phyloP scores from a whole-genome alignment of 495 filamentous ascomycete species.

The Antarctomyces pellizariae region DNA sequence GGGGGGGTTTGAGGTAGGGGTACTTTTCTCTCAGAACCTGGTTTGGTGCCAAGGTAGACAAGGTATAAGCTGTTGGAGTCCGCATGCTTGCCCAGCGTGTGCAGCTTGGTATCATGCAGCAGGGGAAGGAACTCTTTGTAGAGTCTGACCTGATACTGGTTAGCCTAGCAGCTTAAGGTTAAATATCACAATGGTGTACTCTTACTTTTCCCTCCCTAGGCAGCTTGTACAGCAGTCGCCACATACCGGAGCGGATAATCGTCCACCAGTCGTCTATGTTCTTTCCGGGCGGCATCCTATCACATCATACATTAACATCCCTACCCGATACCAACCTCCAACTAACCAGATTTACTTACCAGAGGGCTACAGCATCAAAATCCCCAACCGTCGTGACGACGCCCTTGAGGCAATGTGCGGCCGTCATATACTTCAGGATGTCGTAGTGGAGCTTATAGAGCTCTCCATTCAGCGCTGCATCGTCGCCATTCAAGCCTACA shows the following conservation, averaged over 20 bases:
- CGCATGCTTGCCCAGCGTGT: slow-evolving; percentile 37
- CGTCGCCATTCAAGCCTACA: slow-evolving; percentile 36
- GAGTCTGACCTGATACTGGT: no score
- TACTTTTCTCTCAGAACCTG: slow-evolving; percentile 36
- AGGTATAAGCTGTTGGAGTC: slow-evolving; percentile 44
- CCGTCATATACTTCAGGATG: slow-evolving; percentile 49
- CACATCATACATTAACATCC: no score
- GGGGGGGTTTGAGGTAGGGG: no score
- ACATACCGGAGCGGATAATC: slow-evolving; percentile 45
- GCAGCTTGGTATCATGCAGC: slow-evolving; percentile 45
- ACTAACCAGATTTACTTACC: slow-evolving; percentile 26
- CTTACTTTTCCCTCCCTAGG: slow-evolving; percentile 38
- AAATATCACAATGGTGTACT: no score
- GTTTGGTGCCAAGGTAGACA: slow-evolving; percentile 55
- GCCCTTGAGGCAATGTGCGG: slow-evolving; percentile 46
- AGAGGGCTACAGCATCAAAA: slow-evolving; percentile 54
- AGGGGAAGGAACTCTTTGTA: slow-evolving; percentile 56
- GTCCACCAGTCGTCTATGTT: slow-evolving; percentile 51
- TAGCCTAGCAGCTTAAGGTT: no score
- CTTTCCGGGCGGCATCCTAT: slow-evolving; percentile 53
- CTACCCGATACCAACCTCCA: slow-evolving; percentile 2
- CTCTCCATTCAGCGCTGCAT: slow-evolving; percentile 30
- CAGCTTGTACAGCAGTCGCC: slow-evolving; percentile 46
- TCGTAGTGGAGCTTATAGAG: slow-evolving; percentile 47
- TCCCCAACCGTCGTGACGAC: slow-evolving; percentile 49